These are phyloP conservation scores for Volutella citrinella DNA, from an alignment of 2,329 filamentous ascomycete species.

Conservation along the genomic window DNA sequence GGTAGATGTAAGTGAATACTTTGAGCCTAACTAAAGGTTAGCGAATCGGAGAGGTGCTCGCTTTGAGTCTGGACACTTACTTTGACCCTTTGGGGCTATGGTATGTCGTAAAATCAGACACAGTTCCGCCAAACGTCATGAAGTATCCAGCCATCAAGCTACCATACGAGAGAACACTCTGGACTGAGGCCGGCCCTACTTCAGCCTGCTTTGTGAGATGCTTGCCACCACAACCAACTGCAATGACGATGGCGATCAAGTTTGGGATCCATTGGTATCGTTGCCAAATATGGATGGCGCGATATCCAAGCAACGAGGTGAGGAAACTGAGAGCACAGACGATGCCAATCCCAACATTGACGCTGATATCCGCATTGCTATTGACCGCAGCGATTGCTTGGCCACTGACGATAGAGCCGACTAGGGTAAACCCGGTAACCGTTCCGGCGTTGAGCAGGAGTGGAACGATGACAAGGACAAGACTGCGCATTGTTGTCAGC, in stretches of 20 bases:
- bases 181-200: constrained; percentile 32
- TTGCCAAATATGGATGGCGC: constrained; percentile 51
- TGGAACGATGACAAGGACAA: constrained; percentile 49
- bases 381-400: constrained; percentile 49
- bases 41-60: constrained; percentile 32
- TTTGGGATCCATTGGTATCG: constrained; percentile 56
- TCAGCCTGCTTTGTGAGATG: constrained; percentile 45
- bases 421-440: constrained; percentile 55
- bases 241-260: constrained; percentile 48
- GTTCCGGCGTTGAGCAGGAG: constrained; percentile 55
- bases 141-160: constrained; percentile 51
- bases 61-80: constrained; percentile 7
- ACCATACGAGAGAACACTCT: constrained; percentile 42
- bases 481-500: constrained; percentile 21
- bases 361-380: constrained; percentile 39
- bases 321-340: constrained; percentile 50
- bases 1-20: constrained; percentile 38
- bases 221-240: constrained; percentile 51
- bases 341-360: constrained; percentile 55
- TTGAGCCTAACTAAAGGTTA: constrained; percentile 26
- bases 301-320: constrained; percentile 55
- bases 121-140: constrained; percentile 52
- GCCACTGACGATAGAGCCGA: constrained; percentile 55
- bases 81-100: constrained; percentile 30
- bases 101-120: constrained; percentile 58